Base-by-base conservation (phyloP, 2,329 filamentous ascomycete species). In the Rutstroemia sp. region DNA sequence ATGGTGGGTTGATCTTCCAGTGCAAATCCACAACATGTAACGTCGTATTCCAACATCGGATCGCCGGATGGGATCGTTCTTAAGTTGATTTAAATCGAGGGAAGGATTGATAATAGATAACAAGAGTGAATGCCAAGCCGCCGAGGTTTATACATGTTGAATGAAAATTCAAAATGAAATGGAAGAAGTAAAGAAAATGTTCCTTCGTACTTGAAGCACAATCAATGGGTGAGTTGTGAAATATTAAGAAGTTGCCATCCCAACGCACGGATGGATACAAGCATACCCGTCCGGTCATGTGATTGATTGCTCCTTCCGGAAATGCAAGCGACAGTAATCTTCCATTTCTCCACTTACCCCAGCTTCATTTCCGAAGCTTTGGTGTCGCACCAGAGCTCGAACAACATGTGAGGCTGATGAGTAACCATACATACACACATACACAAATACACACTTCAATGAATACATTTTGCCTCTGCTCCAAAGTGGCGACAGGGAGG, bases 331-430 rank as follows among this genome's bases (percentile, higher is more conserved):
- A 40, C 17, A 40, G 39, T 40, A n/a, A 16, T 40, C 39, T n/a
- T 16, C 39, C 39, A 40, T 16, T 40, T 7, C 14, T 1, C 39
- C 10, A 14, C 39, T 40, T 19, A 12, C n/a, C 10, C 36, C 36
- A 39, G 36, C 36, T 39, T 39, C 36, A 12, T 12, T 39, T 12
- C 36, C 3, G 10, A 39, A 39, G 10, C n/a, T 39, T n/a, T 39
- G n/a, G 10, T 4, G 36, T 39, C 17, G 16, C 39, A 40, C 39
- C 39, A 19, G 16, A 40, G n/a, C 10, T 19, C 42, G 19, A 38
- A 9, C 5, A 54, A 54, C n/a, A 27, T 30, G 23, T 49, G 52
- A 54, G 52, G 52, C 52, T 49, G 52, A 54, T 30, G 51, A 47
- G 36, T 21, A 39, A 30, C 19, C 39, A 34, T 30, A 30, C 10